Evolutionary conservation across 169 alveolate species (phyloP), one percentile per base, ranked within the genome.

Genomic region (Toxoplasma gondii): DNA sequence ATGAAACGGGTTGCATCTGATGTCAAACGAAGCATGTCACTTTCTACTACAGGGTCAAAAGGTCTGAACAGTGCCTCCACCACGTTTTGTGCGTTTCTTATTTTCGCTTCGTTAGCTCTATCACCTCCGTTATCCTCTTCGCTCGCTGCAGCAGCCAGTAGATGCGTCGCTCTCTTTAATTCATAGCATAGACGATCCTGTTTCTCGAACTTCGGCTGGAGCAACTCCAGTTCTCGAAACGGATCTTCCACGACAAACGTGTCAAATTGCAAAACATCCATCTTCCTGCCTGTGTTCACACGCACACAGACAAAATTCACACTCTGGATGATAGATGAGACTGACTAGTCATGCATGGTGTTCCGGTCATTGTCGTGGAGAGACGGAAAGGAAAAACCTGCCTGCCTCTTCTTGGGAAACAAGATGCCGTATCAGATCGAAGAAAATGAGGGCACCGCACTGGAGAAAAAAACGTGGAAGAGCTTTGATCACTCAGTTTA

Each of bases 241-340:
- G 86, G 86, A n/a, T 19, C 86, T n/a, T 78, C 39, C 86, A 78
- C 86, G 86, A 78, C 86, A 29, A 78, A n/a, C 44, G 86, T 78
- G 86, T 31, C 86, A 45, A 78, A 78, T 45, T 78, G 86, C 27
- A 78, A 12, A 2, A 78, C n/a, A 45, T n/a, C 43, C 45, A 36
- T 78, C 45, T 31, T 78, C 86, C 86, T 78, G 2, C 86, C 86
- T 78, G 86, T 36, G 24, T 64, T 27, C 74, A 22, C 22, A 64
- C n/a, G n/a, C 7, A 27, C 74, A 64, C 24, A 27, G 34, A 64
- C 24, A 64, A 64, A 27, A 12, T 49, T 12, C 4, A 49, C 22
- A 49, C 58, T 7, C 12, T 12, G 58, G 58, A 49, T 49, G 58
- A 49, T 12, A 49, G n/a, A n/a, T n/a, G n/a, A 49, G 58, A 12